These are phyloP conservation scores for Graphilbum sp. DNA, from an alignment of 2,329 filamentous ascomycete species.

Conservation along the genomic window DNA sequence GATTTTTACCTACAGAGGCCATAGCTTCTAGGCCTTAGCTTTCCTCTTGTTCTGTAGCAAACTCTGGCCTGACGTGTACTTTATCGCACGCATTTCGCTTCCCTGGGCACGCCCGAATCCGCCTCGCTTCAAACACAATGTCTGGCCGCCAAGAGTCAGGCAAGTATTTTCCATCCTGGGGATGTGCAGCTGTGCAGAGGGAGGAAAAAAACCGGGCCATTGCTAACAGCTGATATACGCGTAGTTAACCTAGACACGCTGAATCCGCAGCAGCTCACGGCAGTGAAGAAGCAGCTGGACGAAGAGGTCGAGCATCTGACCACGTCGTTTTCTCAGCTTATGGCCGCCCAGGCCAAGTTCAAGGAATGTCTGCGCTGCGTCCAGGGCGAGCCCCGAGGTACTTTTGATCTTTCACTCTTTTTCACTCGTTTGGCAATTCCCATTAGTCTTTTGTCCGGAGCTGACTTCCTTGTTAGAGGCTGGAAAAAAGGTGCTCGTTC, in stretches of 20 bases:
- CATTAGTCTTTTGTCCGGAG: too few species aligned
- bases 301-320: slow-evolving; percentile 92
- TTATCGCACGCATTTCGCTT: too few species aligned
- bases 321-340: slow-evolving; percentile 74
- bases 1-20: too few species aligned
- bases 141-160: slow-evolving; percentile 9
- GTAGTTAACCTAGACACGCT: slow-evolving; percentile 55
- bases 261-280: slow-evolving; percentile 67
- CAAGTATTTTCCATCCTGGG: neutral
- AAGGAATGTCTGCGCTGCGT: slow-evolving; percentile 75
- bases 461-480: slow-evolving; percentile 5
- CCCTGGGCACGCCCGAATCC: too few species aligned
- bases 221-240: neutral
- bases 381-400: slow-evolving; percentile 18
- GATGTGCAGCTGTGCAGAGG: too few species aligned
- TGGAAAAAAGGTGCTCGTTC: slow-evolving; percentile 59
- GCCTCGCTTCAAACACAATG: too few species aligned
- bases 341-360: slow-evolving; percentile 82
- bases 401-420: neutral
- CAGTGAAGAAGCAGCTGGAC: slow-evolving; percentile 91
- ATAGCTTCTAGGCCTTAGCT: too few species aligned
- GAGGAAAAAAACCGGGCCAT: too few species aligned
- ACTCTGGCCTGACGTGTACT: too few species aligned
- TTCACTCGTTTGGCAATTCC: too few species aligned
- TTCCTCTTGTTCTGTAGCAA: too few species aligned